phyloP scores from a whole-genome alignment of 768 basidiomycete species.

The Kwoniella heveanensis region DNA sequence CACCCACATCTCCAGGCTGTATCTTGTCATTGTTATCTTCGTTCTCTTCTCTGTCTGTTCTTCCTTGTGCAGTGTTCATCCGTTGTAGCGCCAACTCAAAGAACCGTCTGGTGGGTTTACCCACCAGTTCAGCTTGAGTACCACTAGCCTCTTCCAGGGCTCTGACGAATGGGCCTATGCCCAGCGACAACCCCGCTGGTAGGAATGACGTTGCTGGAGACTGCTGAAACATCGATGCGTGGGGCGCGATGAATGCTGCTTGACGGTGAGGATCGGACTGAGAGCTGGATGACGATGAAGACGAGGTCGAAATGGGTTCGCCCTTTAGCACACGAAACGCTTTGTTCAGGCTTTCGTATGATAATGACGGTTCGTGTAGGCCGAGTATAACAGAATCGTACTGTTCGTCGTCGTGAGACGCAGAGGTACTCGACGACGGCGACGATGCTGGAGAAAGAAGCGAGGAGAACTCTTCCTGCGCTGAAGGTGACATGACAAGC shows the following conservation, averaged over 20 bases:
- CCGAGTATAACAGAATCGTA: constrained; percentile 70
- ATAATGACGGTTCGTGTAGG: constrained; percentile 62
- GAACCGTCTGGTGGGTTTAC: constrained; percentile 67
- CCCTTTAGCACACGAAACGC: constrained; percentile 68
- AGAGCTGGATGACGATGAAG: too few relatives aligned
- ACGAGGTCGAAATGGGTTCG: constrained; percentile 52
- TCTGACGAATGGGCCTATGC: constrained; percentile 70
- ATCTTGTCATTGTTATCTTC: not conserved
- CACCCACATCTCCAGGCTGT: constrained; percentile 57
- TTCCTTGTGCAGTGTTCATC: constrained; percentile 14
- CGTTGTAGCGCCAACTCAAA: constrained; percentile 65
- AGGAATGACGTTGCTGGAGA: constrained; percentile 53
- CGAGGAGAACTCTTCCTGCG: constrained; percentile 55
- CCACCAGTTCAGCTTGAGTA: constrained; percentile 62
- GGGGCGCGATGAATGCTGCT: constrained; percentile 64
- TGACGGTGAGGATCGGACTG: too few relatives aligned
- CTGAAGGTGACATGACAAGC: constrained; percentile 62
- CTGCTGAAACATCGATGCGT: constrained; percentile 62
- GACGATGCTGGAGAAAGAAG: constrained; percentile 22
- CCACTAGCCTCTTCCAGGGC: constrained; percentile 66
- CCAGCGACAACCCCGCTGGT: constrained; percentile 64
- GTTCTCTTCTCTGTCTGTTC: too few relatives aligned
- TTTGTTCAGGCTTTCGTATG: constrained; percentile 64
- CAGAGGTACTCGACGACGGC: not conserved
- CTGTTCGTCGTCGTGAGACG: constrained; percentile 21